A percentile compares a stretch with the other conserved stretches of the same genome.
Conservation (phyloP, 306 rosid species). For the Lotus japonicus region DNA sequence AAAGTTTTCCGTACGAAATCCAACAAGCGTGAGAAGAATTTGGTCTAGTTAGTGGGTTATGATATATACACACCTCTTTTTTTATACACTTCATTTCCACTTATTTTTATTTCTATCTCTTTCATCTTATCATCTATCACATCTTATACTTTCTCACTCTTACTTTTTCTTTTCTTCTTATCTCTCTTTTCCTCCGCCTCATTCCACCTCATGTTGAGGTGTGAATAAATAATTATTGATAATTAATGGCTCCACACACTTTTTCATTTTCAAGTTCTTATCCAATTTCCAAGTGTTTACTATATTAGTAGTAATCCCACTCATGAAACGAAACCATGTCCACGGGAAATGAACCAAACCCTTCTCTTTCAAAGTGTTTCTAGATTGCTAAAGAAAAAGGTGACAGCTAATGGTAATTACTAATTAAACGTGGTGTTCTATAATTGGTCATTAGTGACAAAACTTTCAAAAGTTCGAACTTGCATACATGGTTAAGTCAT, state of each 20-base stretch:
- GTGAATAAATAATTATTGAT: too few relatives aligned
- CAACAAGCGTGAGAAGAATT: constrained; percentile 25
- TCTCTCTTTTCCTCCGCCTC: too few relatives aligned
- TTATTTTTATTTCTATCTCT: too few relatives aligned
- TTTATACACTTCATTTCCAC: too few relatives aligned
- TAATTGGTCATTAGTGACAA: constrained; percentile 48
- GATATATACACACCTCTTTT: too few relatives aligned
- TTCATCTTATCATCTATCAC: too few relatives aligned
- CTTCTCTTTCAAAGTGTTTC: constrained; percentile 53
- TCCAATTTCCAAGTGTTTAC: constrained; percentile 5
- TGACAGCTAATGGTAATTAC: constrained; percentile 18
- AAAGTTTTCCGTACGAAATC: constrained; percentile 39
- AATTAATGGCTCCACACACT: constrained; percentile 45
- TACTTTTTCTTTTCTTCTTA: too few relatives aligned
- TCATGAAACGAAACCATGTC: constrained; percentile 44
- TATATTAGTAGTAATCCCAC: constrained; percentile 22
- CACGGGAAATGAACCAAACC: constrained; percentile 67
- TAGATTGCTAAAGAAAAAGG: constrained; percentile 53
- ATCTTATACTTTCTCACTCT: too few relatives aligned
- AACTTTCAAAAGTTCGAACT: constrained; percentile 19
- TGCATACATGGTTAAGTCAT: too few relatives aligned
- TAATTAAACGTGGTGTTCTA: constrained; percentile 29
- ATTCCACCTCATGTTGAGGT: too few relatives aligned
- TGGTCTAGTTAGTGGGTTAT: too few relatives aligned
- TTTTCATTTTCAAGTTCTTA: constrained; percentile 13